Conservation (phyloP, 2,329 filamentous ascomycete species). For the Scedosporium boydii region DNA sequence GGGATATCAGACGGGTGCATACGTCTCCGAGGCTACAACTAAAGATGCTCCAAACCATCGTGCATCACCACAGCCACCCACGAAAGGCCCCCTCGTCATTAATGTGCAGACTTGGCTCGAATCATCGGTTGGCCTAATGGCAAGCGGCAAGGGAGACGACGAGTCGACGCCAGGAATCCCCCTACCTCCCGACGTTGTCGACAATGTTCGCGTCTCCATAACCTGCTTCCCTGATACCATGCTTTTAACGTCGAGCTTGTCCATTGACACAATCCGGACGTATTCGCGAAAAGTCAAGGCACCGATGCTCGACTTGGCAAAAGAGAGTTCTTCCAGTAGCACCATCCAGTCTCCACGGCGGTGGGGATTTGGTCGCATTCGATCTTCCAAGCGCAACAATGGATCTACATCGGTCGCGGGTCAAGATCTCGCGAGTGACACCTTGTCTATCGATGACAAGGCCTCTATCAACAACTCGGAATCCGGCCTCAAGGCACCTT, state of each 20-base stretch:
- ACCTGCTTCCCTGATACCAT: slow-evolving; percentile 51
- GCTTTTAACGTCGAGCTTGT: slow-evolving; percentile 43
- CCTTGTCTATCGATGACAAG: not conserved
- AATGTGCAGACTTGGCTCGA: slow-evolving; percentile 3
- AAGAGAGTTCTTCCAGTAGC: not conserved
- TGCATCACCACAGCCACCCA: not conserved
- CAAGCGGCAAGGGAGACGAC: not conserved
- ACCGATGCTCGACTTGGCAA: slow-evolving; percentile 7
- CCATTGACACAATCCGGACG: slow-evolving; percentile 47
- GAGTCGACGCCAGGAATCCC: slow-evolving; percentile 25
- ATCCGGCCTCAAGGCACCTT: slow-evolving; percentile 16
- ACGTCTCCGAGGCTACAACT: not conserved
- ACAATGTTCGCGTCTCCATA: slow-evolving; percentile 43
- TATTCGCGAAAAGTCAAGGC: slow-evolving; percentile 45
- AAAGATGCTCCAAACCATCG: not conserved
- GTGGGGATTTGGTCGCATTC: slow-evolving; percentile 8
- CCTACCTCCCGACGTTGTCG: slow-evolving; percentile 42
- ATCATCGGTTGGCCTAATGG: not conserved
- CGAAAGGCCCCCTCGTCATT: not conserved
- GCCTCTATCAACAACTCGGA: not conserved
- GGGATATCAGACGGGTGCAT: not conserved
- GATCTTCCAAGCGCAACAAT: slow-evolving; percentile 3
- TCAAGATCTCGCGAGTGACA: not conserved
- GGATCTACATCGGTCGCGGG: not conserved
- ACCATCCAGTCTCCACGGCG: slow-evolving; percentile 1